A percentile compares a stretch with the other conserved stretches of the same genome.
phyloP scores from a whole-genome alignment of 768 basidiomycete species.

The Mrakia frigida region DNA sequence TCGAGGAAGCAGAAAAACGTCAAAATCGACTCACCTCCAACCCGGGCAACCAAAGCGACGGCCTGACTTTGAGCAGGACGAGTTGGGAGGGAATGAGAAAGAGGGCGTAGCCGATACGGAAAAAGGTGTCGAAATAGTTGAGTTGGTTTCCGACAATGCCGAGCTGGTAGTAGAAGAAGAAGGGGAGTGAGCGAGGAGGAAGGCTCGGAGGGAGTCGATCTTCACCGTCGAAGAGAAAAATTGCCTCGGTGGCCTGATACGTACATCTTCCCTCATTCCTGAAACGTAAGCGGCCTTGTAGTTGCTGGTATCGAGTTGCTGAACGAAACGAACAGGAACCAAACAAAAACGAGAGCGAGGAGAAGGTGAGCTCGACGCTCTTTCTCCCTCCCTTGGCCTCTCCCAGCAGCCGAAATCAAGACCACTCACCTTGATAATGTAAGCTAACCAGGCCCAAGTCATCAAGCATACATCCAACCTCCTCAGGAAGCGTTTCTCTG shows the following conservation, averaged over 20 bases:
- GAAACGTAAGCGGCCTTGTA: slow-evolving; percentile 36
- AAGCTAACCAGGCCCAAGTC: slow-evolving; percentile 31
- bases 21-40: slow-evolving; percentile 35
- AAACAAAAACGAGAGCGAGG: not conserved
- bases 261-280: slow-evolving; percentile 38
- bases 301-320: slow-evolving; percentile 35
- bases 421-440: slow-evolving; percentile 1
- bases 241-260: not conserved
- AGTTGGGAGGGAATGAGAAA: slow-evolving; percentile 38
- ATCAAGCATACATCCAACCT: slow-evolving; percentile 25
- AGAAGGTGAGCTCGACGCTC: not conserved
- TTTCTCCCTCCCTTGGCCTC: not conserved
- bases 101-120: slow-evolving; percentile 26
- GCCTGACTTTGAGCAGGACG: slow-evolving; percentile 37
- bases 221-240: too few relatives aligned
- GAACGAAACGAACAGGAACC: not conserved
- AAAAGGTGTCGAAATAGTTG: slow-evolving; percentile 26
- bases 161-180: slow-evolving; percentile 29
- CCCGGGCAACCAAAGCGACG: slow-evolving; percentile 35
- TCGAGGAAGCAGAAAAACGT: too few relatives aligned
- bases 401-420: too few relatives aligned
- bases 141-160: slow-evolving; percentile 35
- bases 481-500: slow-evolving; percentile 25
- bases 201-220: not conserved
- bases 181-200: not conserved